Percentiles rank a stretch among this genome's conserved stretches.
Evolutionary conservation across 2,329 filamentous ascomycete genomes (phyloP).

Genomic region (Epichloe coenophiala): DNA sequence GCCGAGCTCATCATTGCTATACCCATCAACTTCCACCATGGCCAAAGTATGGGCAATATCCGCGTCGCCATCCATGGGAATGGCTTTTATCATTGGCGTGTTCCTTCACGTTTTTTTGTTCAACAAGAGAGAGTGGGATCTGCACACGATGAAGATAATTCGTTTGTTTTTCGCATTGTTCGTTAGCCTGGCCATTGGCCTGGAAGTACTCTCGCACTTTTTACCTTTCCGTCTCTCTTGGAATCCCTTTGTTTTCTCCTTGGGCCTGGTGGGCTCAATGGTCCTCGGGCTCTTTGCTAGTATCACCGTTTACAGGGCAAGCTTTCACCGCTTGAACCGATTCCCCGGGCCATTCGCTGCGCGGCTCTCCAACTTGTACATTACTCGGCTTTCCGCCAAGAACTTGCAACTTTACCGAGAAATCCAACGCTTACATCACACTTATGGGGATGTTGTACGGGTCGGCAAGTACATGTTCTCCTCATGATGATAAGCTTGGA

Average conservation of each 20-base stretch:
- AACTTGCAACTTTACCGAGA: constrained; percentile 13
- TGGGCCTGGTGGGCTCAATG: not conserved
- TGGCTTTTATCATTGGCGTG: constrained; percentile 17
- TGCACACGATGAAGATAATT: constrained; percentile 2
- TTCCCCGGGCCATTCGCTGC: constrained; percentile 16
- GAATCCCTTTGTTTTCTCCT: not conserved
- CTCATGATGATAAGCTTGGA: not conserved
- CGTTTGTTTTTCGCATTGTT: not conserved
- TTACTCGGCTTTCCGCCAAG: constrained; percentile 11
- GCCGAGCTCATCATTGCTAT: too few relatives aligned
- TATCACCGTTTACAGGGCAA: constrained; percentile 10
- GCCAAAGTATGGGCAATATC: not conserved
- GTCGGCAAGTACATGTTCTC: constrained; percentile 8
- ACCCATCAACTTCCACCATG: constrained; percentile 9
- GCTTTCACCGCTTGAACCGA: constrained; percentile 14
- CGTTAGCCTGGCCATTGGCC: not conserved
- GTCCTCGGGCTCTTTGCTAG: constrained; percentile 3
- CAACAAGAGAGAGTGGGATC: constrained; percentile 16
- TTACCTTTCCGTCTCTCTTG: not conserved
- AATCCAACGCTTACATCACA: constrained; percentile 13
- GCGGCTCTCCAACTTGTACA: constrained; percentile 13
- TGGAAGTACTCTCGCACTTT: not conserved
- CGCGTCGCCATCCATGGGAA: constrained; percentile 9
- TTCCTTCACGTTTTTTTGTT: constrained; percentile 10
- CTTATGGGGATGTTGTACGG: constrained; percentile 18